Evolutionary conservation across 2,329 filamentous ascomycete species (phyloP).

Genomic region (Bretziella fagacearum): DNA sequence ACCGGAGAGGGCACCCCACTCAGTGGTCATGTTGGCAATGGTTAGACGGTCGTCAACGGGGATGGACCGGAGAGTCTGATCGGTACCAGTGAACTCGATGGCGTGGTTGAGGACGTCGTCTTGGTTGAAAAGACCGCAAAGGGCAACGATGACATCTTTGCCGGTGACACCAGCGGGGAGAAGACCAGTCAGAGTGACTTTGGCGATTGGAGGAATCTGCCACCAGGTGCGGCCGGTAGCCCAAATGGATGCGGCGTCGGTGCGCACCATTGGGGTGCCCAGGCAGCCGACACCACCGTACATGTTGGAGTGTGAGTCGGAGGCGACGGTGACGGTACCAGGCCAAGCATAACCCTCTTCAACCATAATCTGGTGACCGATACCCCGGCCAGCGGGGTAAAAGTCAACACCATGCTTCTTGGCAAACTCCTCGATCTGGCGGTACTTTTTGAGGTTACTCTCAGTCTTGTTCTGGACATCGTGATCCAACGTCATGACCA

Average conservation of each 20-base stretch:
- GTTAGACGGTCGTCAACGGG: slow-evolving; percentile 57
- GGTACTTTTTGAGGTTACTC: slow-evolving; percentile 68
- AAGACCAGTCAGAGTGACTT: slow-evolving; percentile 58
- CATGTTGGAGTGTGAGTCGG: slow-evolving; percentile 62
- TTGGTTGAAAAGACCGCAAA: slow-evolving; percentile 72
- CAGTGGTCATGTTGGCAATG: slow-evolving; percentile 66
- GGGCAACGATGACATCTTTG: slow-evolving; percentile 84
- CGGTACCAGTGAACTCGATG: slow-evolving; percentile 71
- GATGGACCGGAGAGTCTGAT: slow-evolving; percentile 58
- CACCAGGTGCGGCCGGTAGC: slow-evolving; percentile 73
- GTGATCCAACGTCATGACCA: slow-evolving; percentile 56
- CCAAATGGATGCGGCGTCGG: slow-evolving; percentile 76
- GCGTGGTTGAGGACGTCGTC: slow-evolving; percentile 83
- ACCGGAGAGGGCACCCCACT: slow-evolving; percentile 52
- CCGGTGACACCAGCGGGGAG: slow-evolving; percentile 69
- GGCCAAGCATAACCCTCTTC: slow-evolving; percentile 76
- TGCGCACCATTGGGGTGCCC: slow-evolving; percentile 69
- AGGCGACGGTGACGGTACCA: slow-evolving; percentile 64
- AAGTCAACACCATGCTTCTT: slow-evolving; percentile 59
- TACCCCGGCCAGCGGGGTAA: slow-evolving; percentile 61
- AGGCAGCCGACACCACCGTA: slow-evolving; percentile 67
- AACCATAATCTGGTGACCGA: slow-evolving; percentile 85
- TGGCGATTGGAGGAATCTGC: slow-evolving; percentile 71
- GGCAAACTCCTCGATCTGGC: slow-evolving; percentile 67
- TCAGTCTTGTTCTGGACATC: slow-evolving; percentile 73